Percentiles rank a stretch among this genome's conserved stretches.
Evolutionary conservation across 75 land plant species (phyloP).

Genomic region (Cunninghamia lanceolata): DNA sequence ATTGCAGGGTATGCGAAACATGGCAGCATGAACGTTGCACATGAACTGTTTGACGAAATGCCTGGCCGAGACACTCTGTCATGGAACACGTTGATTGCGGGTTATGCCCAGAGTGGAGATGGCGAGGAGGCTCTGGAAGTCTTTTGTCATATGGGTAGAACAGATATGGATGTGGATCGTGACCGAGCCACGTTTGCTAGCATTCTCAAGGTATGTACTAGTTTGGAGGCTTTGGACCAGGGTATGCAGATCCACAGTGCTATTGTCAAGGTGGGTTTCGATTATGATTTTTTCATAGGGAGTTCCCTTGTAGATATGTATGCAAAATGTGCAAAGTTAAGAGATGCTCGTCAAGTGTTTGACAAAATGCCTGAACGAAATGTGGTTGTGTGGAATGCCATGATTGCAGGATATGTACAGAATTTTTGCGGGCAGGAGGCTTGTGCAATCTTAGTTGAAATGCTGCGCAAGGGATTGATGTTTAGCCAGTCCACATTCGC

Average conservation of each 20-base stretch:
- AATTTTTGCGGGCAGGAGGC: slow-evolving; percentile 13
- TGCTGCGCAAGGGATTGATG: neutral
- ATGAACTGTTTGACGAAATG: slow-evolving; percentile 53
- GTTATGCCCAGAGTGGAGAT: slow-evolving; percentile 28
- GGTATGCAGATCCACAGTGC: slow-evolving; percentile 15
- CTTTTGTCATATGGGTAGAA: slow-evolving; percentile 16
- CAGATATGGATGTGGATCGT: neutral
- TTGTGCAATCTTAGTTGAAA: slow-evolving; percentile 19
- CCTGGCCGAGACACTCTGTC: slow-evolving; percentile 42
- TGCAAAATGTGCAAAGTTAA: slow-evolving; percentile 14
- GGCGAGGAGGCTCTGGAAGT: slow-evolving; percentile 27
- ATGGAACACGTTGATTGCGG: slow-evolving; percentile 54
- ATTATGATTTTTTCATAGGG: slow-evolving; percentile 2
- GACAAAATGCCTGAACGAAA: slow-evolving; percentile 13
- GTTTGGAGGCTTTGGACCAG: slow-evolving; percentile 12
- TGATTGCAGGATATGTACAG: slow-evolving; percentile 20
- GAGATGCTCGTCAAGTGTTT: slow-evolving; percentile 18
- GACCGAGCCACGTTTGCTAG: slow-evolving; percentile 9
- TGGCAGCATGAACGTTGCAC: slow-evolving; percentile 36
- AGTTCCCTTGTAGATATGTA: slow-evolving; percentile 17
- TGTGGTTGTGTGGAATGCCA: slow-evolving; percentile 22
- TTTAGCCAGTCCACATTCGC: slow-evolving; percentile 18
- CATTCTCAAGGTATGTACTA: slow-evolving; percentile 14
- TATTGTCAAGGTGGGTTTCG: slow-evolving; percentile 3
- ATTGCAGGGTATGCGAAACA: slow-evolving; percentile 42